Evolutionary conservation across 495 filamentous ascomycete genomes (phyloP).

Genomic region (Podospora tetraspora): DNA sequence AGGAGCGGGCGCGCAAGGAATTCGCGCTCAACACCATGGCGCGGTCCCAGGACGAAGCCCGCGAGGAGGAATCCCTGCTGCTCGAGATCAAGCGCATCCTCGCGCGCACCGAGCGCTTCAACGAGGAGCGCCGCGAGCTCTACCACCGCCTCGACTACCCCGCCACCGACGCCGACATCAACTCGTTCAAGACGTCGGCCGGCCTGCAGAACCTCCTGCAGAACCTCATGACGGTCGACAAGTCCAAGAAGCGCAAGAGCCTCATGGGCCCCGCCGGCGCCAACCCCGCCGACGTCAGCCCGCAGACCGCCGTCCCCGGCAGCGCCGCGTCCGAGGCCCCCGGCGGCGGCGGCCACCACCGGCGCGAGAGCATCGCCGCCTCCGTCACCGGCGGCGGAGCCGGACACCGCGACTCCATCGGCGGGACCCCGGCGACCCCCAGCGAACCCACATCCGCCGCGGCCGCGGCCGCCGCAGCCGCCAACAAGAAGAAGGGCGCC

Average conservation of each 20-base stretch:
- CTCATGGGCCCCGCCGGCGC: slow-evolving; percentile 46
- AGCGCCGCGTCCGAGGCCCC: slow-evolving; percentile 31
- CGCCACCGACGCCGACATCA: slow-evolving; percentile 59
- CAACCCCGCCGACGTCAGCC: slow-evolving; percentile 32
- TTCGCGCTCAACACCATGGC: slow-evolving; percentile 73
- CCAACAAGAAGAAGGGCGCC: slow-evolving; percentile 53
- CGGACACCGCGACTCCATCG: slow-evolving; percentile 45
- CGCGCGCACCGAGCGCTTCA: slow-evolving; percentile 70
- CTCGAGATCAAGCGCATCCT: slow-evolving; percentile 87
- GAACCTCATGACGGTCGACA: slow-evolving; percentile 71
- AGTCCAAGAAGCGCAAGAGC: slow-evolving; percentile 70
- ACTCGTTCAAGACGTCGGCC: slow-evolving; percentile 70
- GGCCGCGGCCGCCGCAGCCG: slow-evolving; percentile 18
- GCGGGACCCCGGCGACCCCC: slow-evolving; percentile 35
- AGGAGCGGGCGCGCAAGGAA: slow-evolving; percentile 73
- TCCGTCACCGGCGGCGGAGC: slow-evolving; percentile 14
- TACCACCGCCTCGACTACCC: slow-evolving; percentile 80
- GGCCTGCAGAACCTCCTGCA: slow-evolving; percentile 75
- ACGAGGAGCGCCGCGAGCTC: slow-evolving; percentile 84
- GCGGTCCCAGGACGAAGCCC: slow-evolving; percentile 77
- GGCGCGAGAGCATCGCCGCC: slow-evolving; percentile 51
- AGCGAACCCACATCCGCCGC: slow-evolving; percentile 28
- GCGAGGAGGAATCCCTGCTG: slow-evolving; percentile 84
- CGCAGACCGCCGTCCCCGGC: slow-evolving; percentile 31
- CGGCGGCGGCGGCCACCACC: slow-evolving; percentile 18